A percentile compares a stretch with the other conserved stretches of the same genome.
Evolutionary conservation across 73 alveolate genomes (phyloP).

Genomic region (Tetrahymena borealis): DNA sequence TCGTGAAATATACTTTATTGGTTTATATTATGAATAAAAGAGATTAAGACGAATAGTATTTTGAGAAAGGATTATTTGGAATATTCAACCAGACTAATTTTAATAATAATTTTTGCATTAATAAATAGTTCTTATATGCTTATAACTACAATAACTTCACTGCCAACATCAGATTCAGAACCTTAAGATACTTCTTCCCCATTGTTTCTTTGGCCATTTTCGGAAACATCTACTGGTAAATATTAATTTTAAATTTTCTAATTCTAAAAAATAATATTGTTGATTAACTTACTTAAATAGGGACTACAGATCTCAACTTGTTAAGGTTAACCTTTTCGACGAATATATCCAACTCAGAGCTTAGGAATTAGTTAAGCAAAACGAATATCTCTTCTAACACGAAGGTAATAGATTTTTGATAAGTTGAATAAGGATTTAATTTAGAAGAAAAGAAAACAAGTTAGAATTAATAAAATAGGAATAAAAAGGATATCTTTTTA

Average conservation of each 20-base stretch:
- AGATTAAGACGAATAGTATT: no score
- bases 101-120: not conserved
- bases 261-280: no score
- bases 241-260: no score
- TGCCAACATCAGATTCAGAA: constrained; percentile 34
- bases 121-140: constrained; percentile 38
- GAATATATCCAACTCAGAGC: constrained; percentile 81
- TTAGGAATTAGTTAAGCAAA: constrained; percentile 70
- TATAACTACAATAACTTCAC: constrained; percentile 36
- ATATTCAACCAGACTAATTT: not conserved
- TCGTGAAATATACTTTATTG: no score
- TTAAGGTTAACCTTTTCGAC: constrained; percentile 71
- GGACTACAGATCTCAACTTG: constrained; percentile 52
- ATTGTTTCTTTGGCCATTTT: constrained; percentile 13
- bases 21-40: no score
- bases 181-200: constrained; percentile 41
- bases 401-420: constrained; percentile 25
- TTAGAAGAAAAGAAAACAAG: not conserved
- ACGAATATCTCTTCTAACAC: constrained; percentile 57
- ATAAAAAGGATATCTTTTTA: no score
- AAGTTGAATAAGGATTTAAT: not conserved
- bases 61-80: not conserved
- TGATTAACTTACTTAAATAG: not conserved
- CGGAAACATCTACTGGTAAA: constrained; percentile 12
- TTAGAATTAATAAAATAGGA: not conserved